Percentiles rank a stretch among this genome's conserved stretches.
These are phyloP conservation scores for Coemansia sp. DNA, from an alignment of 192 early-diverging fungal species.

Conservation along the genomic window DNA sequence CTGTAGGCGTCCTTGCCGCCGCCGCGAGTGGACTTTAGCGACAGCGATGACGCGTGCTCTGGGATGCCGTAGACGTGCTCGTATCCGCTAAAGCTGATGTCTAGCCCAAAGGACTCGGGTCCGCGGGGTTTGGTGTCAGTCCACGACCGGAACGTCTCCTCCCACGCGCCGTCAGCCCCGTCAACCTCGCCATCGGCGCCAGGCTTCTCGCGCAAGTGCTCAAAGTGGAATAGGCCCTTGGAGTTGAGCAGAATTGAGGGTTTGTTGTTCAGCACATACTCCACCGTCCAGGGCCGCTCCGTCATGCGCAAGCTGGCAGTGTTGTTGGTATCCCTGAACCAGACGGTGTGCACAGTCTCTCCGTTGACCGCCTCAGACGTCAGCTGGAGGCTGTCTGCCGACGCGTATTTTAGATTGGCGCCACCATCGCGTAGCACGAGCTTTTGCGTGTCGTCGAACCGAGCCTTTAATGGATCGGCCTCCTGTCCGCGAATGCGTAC, in stretches of 20 bases:
- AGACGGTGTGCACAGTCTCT: slow-evolving; percentile 20
- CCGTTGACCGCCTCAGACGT: slow-evolving; percentile 14
- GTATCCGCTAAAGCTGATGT: slow-evolving; percentile 85
- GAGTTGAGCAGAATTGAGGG: slow-evolving; percentile 76
- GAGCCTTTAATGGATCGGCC: slow-evolving; percentile 61
- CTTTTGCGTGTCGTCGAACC: slow-evolving; percentile 67
- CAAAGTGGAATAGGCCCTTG: slow-evolving; percentile 80
- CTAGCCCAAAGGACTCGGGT: slow-evolving; percentile 90
- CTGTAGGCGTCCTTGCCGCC: slow-evolving; percentile 69
- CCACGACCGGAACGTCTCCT: slow-evolving; percentile 86
- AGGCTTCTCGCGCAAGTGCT: slow-evolving; percentile 58
- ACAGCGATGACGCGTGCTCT: slow-evolving; percentile 85
- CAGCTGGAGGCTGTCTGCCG: slow-evolving; percentile 22
- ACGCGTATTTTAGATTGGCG: slow-evolving; percentile 21
- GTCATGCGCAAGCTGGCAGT: slow-evolving; percentile 33
- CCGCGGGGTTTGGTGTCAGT: slow-evolving; percentile 94
- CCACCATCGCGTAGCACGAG: slow-evolving; percentile 57
- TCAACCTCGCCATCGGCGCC: slow-evolving; percentile 46
- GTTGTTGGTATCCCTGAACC: slow-evolving; percentile 18
- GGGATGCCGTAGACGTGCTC: slow-evolving; percentile 94
- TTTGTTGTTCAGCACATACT: slow-evolving; percentile 32
- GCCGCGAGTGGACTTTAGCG: slow-evolving; percentile 83
- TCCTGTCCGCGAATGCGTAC: slow-evolving; percentile 67
- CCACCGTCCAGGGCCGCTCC: slow-evolving; percentile 46
- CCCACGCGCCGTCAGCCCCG: slow-evolving; percentile 66